Base-by-base conservation (phyloP, 495 filamentous ascomycete genomes). In the Staphylotrichum longicolle region DNA sequence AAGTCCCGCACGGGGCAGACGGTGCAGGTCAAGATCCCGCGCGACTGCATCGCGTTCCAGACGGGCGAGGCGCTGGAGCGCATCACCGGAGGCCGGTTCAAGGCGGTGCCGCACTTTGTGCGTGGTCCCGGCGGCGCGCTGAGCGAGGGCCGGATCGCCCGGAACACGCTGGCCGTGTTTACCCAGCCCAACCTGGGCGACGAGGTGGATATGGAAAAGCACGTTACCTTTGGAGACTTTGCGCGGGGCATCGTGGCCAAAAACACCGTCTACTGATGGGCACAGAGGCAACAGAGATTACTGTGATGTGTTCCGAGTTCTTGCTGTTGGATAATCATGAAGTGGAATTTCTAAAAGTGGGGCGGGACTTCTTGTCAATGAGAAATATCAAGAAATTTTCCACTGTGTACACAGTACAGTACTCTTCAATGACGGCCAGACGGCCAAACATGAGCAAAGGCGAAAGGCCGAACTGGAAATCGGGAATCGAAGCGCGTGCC, bases 41-140 rank as follows among this genome's bases (percentile, higher is more conserved):
- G 83, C 37, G 91, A 96, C 67, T 93, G 91, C 73, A 85, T 98
- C 40, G 94, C 90, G 1, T 98, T 98, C 67, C 94, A 98, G 80
- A 98, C 94, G 0, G 94, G 94, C 0, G 91, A 97, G 71, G 88
- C 94, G 2, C 75, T 98, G 55, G 86, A 98, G 76, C 75, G 89
- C 12, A 96, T 98, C 69, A 98, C 94, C 3, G 74, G 79, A 40
- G 95, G 95, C 5, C 86, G 83, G 69, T 96, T 98, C 76, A 88
- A 87, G 70, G 95, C 94, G 2, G 94, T 98, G 57, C 94, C 94
- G 70, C 94, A 98, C 80, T 97, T 96, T 74, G 94, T 98, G 20
- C 85, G 88, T 63, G 94, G 92, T 2, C 78, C 85, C 58, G 72
- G 80, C 41, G 72, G 77, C 1, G 70, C 70, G 54, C 72, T 70